Conservation (phyloP, 352 stramenopile species). For the Saprolegnia parasitica region DNA sequence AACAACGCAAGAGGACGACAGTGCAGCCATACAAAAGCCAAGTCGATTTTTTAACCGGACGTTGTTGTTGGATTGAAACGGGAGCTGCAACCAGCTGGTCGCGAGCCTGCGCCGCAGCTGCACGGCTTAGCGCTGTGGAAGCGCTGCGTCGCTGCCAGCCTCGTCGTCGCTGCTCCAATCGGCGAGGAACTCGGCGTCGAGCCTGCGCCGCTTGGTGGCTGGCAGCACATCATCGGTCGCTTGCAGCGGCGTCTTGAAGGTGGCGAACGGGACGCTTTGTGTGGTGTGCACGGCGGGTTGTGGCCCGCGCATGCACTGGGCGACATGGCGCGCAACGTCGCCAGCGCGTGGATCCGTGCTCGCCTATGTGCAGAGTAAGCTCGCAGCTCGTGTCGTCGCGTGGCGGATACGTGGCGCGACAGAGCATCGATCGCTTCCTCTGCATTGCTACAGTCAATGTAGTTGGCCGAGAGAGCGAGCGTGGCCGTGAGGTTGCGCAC, state of each 20-base stretch:
- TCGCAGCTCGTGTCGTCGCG: neutral
- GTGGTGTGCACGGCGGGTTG: neutral
- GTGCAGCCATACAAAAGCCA: no score
- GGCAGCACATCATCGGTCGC: neutral
- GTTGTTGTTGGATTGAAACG: no score
- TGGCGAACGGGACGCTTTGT: neutral
- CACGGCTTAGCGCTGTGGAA: neutral
- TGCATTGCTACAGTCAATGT: constrained; percentile 36
- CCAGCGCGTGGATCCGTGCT: neutral
- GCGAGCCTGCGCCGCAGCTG: no score
- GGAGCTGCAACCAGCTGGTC: no score
- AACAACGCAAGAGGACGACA: neutral
- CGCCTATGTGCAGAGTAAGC: neutral
- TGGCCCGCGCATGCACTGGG: neutral
- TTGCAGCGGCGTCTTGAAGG: neutral
- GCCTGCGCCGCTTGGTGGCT: neutral
- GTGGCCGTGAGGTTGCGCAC: constrained; percentile 35
- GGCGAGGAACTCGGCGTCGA: neutral
- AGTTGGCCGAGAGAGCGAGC: constrained; percentile 35
- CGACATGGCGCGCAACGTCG: neutral
- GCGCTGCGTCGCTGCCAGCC: neutral
- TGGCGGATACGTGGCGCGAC: constrained; percentile 5
- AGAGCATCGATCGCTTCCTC: neutral
- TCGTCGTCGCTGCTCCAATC: neutral
- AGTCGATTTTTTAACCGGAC: no score